phyloP scores from a whole-genome alignment of 805 yeast genomes.

The Starmerella vitae region DNA sequence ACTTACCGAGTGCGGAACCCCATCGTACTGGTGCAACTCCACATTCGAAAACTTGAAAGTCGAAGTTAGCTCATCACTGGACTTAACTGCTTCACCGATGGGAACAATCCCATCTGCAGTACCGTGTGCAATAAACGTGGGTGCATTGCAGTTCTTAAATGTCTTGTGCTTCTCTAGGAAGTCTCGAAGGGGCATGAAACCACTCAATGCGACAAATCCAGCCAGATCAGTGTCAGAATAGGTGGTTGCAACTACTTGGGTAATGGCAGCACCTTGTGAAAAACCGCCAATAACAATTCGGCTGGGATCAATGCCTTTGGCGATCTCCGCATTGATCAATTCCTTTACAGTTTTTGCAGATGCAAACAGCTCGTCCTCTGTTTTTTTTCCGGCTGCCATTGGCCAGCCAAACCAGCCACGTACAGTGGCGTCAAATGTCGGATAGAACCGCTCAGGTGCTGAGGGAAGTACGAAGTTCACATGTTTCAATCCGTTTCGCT shows the following conservation, averaged over 20 bases:
- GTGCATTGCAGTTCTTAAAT: conserved; percentile 46
- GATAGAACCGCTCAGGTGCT: conserved; percentile 64
- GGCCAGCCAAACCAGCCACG: conserved; percentile 80
- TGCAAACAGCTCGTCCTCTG: conserved; percentile 29
- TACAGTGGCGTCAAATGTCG: conserved; percentile 41
- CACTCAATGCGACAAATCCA: conserved; percentile 66
- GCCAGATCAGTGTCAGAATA: conserved; percentile 43
- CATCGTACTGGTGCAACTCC: conserved; percentile 42
- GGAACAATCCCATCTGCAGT: conserved; percentile 54
- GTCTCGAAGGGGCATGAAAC: conserved; percentile 39
- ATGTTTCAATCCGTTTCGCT: conserved; percentile 35
- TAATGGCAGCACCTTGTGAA: conserved; percentile 81
- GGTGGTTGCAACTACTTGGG: conserved; percentile 31
- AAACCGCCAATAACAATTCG: conserved; percentile 88
- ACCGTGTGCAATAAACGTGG: conserved; percentile 85
- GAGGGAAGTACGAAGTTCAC: conserved; percentile 76
- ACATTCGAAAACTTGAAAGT: conserved; percentile 33
- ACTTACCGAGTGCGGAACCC: conserved; percentile 54
- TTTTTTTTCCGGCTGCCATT: conserved; percentile 16
- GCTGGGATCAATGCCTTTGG: conserved; percentile 27
- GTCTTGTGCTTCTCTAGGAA: conserved; percentile 3
- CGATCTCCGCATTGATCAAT: conserved; percentile 26
- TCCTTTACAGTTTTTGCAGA: conserved; percentile 24
- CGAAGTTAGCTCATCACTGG: conserved; percentile 23
- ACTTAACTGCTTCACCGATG: conserved; percentile 20